phyloP scores from a whole-genome alignment of 768 basidiomycete species.

The Termitomyces sp. region DNA sequence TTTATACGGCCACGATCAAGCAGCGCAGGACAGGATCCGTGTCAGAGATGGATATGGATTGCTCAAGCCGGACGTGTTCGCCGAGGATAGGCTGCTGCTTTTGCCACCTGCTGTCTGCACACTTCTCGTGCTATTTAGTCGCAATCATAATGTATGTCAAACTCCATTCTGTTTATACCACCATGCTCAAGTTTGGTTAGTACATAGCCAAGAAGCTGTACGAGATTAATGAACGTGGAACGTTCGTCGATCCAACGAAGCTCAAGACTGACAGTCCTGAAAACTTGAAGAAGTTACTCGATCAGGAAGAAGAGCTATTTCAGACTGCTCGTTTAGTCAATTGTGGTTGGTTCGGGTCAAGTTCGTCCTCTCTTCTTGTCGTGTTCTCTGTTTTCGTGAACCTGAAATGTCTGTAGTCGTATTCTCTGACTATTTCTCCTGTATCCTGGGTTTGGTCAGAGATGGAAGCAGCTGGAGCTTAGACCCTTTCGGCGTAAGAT shows the following conservation, averaged over 20 bases:
- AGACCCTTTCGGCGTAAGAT: conserved; percentile 61
- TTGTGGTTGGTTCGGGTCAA: conserved; percentile 71
- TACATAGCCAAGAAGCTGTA: conserved; percentile 75
- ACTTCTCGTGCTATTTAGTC: conserved; percentile 79
- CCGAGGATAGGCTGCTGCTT: conserved; percentile 72
- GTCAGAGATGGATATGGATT: conserved; percentile 59
- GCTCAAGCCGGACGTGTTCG: conserved; percentile 67
- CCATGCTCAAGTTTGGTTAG: conserved; percentile 28
- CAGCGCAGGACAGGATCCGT: conserved; percentile 51
- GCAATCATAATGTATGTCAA: conserved; percentile 77
- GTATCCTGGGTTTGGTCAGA: conserved; percentile 74
- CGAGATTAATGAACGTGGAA: conserved; percentile 76
- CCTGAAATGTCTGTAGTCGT: conserved; percentile 34
- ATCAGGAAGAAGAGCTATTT: conserved; percentile 79
- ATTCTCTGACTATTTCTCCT: conserved; percentile 81
- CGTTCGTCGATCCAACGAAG: conserved; percentile 49
- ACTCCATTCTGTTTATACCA: background rate
- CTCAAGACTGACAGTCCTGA: conserved; percentile 33
- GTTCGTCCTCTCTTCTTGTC: conserved; percentile 21
- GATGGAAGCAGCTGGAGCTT: conserved; percentile 75
- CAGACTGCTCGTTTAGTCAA: conserved; percentile 76
- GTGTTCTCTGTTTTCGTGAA: conserved; percentile 2
- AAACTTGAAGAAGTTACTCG: conserved; percentile 29
- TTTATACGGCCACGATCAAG: conserved; percentile 72
- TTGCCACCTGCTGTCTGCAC: conserved; percentile 76